These are phyloP conservation scores for Xylaria grammica DNA, from an alignment of 495 filamentous ascomycete genomes.

Conservation along the genomic window DNA sequence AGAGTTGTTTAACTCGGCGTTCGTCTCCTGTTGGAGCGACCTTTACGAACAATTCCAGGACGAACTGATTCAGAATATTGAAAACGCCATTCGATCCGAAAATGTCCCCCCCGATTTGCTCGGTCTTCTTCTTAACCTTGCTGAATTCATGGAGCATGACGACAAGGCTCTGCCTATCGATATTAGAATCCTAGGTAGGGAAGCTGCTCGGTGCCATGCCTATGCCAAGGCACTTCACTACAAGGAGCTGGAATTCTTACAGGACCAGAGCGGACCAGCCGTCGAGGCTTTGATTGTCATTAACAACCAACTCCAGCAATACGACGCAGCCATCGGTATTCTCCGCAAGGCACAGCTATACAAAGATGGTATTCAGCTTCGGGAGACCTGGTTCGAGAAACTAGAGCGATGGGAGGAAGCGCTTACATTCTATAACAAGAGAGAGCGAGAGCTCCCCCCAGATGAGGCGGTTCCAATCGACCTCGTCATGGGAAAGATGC, in stretches of 20 bases:
- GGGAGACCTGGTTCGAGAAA: conserved; percentile 99
- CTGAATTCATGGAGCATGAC: conserved; percentile 99
- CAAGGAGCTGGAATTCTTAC: conserved; percentile 97
- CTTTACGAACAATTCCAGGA: conserved; percentile 94
- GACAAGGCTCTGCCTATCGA: conserved; percentile 98
- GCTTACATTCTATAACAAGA: conserved; percentile 84
- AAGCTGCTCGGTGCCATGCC: conserved; percentile 93
- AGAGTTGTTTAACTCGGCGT: conserved; percentile 96
- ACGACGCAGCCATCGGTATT: conserved; percentile 96
- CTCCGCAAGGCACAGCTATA: conserved; percentile 93
- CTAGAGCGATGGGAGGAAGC: conserved; percentile 98
- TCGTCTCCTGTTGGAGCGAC: conserved; percentile 98
- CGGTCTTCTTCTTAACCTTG: conserved; percentile 92
- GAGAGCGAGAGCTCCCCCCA: conserved; percentile 68
- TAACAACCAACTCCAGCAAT: conserved; percentile 97
- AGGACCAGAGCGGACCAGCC: conserved; percentile 93
- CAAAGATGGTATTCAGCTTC: conserved; percentile 85
- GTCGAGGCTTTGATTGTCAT: conserved; percentile 98
- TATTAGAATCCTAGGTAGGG: conserved; percentile 87
- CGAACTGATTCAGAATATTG: conserved; percentile 92
- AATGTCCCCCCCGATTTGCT: conserved; percentile 95
- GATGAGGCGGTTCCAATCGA: conserved; percentile 73
- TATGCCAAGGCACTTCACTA: conserved; percentile 98
- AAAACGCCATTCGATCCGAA: conserved; percentile 88
- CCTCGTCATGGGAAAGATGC: conserved; percentile 99